A percentile compares a stretch with the other conserved stretches of the same genome.
These are phyloP conservation scores for Arachis hypogaea DNA, from an alignment of 306 rosid species.

Conservation along the genomic window DNA sequence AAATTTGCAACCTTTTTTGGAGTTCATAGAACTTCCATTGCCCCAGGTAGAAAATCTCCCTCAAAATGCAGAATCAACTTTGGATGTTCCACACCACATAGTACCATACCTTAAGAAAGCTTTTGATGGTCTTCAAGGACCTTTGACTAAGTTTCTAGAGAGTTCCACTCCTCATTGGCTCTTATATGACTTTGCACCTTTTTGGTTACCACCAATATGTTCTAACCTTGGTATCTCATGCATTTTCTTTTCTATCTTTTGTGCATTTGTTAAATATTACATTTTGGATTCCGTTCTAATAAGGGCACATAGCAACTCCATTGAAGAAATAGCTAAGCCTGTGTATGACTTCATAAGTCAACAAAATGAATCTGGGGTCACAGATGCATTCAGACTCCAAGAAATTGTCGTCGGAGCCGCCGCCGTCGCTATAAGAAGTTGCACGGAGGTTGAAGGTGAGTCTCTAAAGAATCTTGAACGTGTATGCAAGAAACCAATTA, in stretches of 20 bases:
- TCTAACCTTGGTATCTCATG: constrained; percentile 3
- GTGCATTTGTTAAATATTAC: background rate
- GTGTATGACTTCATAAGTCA: background rate
- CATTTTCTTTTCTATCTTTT: background rate
- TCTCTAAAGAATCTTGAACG: background rate
- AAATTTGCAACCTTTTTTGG: constrained; percentile 22
- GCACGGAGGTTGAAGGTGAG: background rate
- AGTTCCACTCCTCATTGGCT: constrained; percentile 16
- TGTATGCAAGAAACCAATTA: background rate
- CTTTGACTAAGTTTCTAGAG: background rate
- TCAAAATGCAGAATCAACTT: constrained; percentile 5
- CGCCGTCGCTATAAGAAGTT: background rate
- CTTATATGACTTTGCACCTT: constrained; percentile 5
- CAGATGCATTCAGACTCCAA: background rate
- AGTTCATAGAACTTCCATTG: constrained; percentile 29
- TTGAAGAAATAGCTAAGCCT: background rate
- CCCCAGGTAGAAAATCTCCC: constrained; percentile 30
- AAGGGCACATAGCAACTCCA: background rate
- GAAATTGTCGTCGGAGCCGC: background rate
- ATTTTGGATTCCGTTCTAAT: rapidly evolving
- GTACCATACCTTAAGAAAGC: background rate
- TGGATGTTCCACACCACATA: background rate
- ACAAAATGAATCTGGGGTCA: background rate
- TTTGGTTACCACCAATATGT: constrained; percentile 16
- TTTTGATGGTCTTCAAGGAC: constrained; percentile 19